phyloP scores from a whole-genome alignment of 257 asterid genomes.

The Capsicum rhomboideum region DNA sequence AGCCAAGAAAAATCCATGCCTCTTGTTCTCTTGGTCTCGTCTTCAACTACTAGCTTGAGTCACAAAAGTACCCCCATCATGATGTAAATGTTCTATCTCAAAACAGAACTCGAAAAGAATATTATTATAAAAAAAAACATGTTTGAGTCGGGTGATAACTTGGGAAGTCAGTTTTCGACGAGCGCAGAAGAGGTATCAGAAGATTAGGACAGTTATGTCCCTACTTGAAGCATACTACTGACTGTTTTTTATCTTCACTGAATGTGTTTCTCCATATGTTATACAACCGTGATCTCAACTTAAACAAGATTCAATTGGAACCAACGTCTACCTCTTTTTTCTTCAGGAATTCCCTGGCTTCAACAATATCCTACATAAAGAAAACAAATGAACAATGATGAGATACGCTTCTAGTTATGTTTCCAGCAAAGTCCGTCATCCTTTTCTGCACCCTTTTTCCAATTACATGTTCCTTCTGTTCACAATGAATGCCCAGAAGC shows the following conservation, averaged over 20 bases:
- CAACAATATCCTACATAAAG: constrained; percentile 45
- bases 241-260: background rate
- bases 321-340: constrained; percentile 55
- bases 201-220: background rate
- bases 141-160: background rate
- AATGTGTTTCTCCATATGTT: background rate
- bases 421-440: background rate
- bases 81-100: background rate
- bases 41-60: background rate
- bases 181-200: background rate
- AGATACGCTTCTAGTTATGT: background rate
- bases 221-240: background rate
- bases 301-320: constrained; percentile 20
- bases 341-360: constrained; percentile 62
- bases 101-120: background rate
- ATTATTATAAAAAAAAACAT: background rate
- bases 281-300: background rate
- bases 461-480: background rate
- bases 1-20: background rate
- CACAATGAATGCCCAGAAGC: background rate
- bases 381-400: background rate
- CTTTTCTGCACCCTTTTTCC: background rate
- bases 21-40: background rate
- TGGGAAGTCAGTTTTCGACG: background rate
- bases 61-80: background rate